These are phyloP conservation scores for Ophiostoma ips DNA, from an alignment of 2,329 filamentous ascomycete genomes.

Conservation along the genomic window DNA sequence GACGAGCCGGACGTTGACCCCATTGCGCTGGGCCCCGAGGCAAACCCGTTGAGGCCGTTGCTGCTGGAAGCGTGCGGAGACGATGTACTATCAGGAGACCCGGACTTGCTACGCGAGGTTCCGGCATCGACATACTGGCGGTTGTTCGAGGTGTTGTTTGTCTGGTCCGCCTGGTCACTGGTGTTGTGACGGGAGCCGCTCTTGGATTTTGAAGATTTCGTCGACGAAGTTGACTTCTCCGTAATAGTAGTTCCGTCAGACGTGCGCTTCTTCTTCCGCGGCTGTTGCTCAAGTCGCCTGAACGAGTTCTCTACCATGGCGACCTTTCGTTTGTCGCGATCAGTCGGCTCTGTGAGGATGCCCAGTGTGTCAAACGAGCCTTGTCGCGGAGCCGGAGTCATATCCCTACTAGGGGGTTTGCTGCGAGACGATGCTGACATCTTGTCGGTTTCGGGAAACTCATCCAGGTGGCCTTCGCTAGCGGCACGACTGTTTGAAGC, in stretches of 20 bases:
- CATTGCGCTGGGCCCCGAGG: conserved; percentile 15
- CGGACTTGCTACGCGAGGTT: conserved; percentile 39
- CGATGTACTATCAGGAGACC: conserved; percentile 31
- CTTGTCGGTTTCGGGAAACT: conserved; percentile 38
- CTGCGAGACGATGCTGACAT: conserved; percentile 40
- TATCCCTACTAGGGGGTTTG: conserved; percentile 53
- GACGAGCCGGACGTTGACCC: conserved; percentile 21
- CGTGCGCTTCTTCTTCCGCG: conserved; percentile 47
- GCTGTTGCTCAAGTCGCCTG: conserved; percentile 44
- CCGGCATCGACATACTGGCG: conserved; percentile 37
- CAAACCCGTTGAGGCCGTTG: neutral
- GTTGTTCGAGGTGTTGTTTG: conserved; percentile 23
- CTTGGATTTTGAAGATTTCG: conserved; percentile 17
- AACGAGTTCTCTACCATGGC: conserved; percentile 52
- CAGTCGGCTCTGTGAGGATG: conserved; percentile 49
- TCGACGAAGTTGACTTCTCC: conserved; percentile 5
- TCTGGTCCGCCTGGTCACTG: conserved; percentile 14
- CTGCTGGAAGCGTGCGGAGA: conserved; percentile 24
- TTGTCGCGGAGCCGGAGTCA: conserved; percentile 43
- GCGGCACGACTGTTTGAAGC: conserved; percentile 49
- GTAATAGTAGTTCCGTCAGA: conserved; percentile 35
- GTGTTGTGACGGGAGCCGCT: conserved; percentile 7
- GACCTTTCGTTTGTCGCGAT: conserved; percentile 53
- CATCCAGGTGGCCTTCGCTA: conserved; percentile 47
- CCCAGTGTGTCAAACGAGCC: conserved; percentile 46